These are phyloP conservation scores for Skeletonema potamos DNA, from an alignment of 108 stramenopile genomes.

Conservation along the genomic window DNA sequence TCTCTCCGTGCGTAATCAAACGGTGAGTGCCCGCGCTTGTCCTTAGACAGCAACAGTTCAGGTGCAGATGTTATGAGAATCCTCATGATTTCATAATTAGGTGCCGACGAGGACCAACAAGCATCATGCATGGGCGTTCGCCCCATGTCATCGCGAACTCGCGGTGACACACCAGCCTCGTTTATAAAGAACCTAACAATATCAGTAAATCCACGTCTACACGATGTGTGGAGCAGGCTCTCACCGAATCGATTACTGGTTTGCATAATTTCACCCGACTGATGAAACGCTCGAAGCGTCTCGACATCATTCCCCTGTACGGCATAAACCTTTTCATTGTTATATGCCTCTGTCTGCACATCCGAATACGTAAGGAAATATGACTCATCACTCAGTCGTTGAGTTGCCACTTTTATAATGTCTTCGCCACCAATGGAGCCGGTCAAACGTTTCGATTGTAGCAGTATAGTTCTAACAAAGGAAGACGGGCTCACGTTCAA, in stretches of 20 bases:
- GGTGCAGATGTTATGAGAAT: conserved; percentile 42
- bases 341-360: conserved; percentile 41
- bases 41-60: conserved; percentile 57
- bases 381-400: conserved; percentile 18
- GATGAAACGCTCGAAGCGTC: conserved; percentile 40
- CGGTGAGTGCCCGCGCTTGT: conserved; percentile 75
- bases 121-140: conserved; percentile 78
- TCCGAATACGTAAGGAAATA: conserved; percentile 23
- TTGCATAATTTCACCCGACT: conserved; percentile 57
- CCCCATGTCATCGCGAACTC: conserved; percentile 71
- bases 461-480: conserved; percentile 39
- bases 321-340: conserved; percentile 48
- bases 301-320: conserved; percentile 61
- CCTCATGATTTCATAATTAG: conserved; percentile 34
- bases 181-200: conserved; percentile 56
- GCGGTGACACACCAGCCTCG: conserved; percentile 47
- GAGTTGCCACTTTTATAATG: conserved; percentile 11
- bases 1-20: conserved; percentile 77
- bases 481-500: conserved; percentile 29
- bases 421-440: conserved; percentile 26
- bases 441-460: conserved; percentile 29
- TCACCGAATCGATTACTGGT: conserved; percentile 78
- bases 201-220: conserved; percentile 58
- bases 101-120: conserved; percentile 58
- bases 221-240: conserved; percentile 74